Evolutionary conservation across 2,329 filamentous ascomycete species (phyloP).

Genomic region (Colletotrichum sp.): DNA sequence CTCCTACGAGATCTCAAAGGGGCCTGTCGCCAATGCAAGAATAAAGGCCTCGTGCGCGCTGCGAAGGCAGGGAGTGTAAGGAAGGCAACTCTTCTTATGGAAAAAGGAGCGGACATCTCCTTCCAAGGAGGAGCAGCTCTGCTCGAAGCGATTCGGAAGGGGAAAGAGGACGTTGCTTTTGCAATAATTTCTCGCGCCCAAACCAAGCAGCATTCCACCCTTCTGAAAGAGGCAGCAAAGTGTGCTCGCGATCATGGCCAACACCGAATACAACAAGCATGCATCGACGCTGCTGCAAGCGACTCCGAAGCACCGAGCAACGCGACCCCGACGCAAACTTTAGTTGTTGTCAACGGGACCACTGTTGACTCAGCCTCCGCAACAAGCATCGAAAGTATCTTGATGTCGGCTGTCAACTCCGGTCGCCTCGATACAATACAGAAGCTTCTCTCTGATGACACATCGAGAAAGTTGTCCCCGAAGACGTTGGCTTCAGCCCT

Average conservation of each 20-base stretch:
- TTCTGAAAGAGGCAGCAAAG: neutral
- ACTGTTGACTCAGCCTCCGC: neutral
- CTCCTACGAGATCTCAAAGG: neutral
- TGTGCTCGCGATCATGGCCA: neutral
- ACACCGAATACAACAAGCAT: neutral
- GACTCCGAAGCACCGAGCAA: neutral
- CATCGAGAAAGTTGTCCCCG: neutral
- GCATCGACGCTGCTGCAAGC: neutral
- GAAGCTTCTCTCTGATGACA: neutral
- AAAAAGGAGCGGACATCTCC: neutral
- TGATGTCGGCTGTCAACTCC: neutral
- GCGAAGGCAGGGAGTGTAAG: neutral
- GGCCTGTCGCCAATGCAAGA: neutral
- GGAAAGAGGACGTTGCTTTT: neutral
- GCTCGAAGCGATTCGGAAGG: neutral
- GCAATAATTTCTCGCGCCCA: neutral
- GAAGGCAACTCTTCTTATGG: neutral
- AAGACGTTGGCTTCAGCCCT: neutral
- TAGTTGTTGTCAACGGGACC: neutral
- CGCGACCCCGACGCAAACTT: neutral
- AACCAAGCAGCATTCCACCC: neutral
- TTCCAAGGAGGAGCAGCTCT: neutral
- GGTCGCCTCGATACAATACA: neutral
- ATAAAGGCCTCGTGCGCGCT: neutral
- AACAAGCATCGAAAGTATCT: neutral